Conservation (phyloP, 768 basidiomycete genomes). For the Mycena belliarum region DNA sequence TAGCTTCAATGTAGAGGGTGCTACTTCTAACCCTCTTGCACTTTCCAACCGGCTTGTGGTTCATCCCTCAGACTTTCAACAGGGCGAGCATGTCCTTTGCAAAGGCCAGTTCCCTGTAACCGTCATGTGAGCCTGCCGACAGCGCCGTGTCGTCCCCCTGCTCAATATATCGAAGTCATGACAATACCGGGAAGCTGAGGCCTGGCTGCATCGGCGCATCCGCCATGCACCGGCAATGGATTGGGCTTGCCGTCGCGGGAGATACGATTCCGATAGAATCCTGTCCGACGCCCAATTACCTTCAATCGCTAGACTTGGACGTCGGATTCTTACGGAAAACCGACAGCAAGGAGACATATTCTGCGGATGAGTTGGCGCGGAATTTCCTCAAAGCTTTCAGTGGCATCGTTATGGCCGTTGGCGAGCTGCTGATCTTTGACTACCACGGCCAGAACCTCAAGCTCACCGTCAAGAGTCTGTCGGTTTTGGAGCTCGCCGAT, state of each 20-base stretch:
- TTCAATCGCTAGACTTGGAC: constrained; percentile 82
- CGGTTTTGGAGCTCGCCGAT: constrained; percentile 60
- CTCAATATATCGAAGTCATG: constrained; percentile 53
- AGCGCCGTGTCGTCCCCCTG: not conserved
- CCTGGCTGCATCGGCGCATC: constrained; percentile 78
- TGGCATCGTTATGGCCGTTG: constrained; percentile 66
- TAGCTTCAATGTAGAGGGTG: constrained; percentile 58
- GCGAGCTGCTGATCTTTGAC: constrained; percentile 80
- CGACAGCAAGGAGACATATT: constrained; percentile 70
- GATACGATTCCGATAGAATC: constrained; percentile 74
- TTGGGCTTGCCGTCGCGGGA: constrained; percentile 76
- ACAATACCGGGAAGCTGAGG: constrained; percentile 69
- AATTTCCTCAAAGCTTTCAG: constrained; percentile 76
- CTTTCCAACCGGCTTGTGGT: constrained; percentile 83
- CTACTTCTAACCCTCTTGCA: constrained; percentile 70
- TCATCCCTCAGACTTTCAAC: constrained; percentile 71
- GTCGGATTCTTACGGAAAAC: constrained; percentile 60
- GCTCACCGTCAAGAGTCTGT: constrained; percentile 61
- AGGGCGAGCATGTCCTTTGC: constrained; percentile 73
- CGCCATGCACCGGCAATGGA: constrained; percentile 84
- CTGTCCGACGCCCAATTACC: constrained; percentile 59
- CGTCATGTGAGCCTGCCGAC: constrained; percentile 55
- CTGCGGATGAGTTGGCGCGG: constrained; percentile 81
- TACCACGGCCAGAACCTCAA: constrained; percentile 85
- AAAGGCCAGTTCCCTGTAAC: constrained; percentile 75